Base-by-base conservation (phyloP, 1,139 yeast species). In the Pichia sp. region DNA sequence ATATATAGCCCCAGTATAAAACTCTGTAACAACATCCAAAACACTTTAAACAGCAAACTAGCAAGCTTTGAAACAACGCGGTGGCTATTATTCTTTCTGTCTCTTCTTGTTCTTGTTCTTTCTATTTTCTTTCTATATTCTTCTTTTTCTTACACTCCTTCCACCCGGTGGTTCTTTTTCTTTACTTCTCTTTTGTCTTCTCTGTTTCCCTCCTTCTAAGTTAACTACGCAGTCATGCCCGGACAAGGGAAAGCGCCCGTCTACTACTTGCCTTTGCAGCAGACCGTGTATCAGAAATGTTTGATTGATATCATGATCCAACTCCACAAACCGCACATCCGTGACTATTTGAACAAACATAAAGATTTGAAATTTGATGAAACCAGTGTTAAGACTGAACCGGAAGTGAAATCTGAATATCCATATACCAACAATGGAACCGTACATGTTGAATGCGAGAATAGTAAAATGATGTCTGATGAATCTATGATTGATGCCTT, bases 211-310 rank as follows among this genome's bases (percentile, higher is more conserved):
- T n/a, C n/a, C n/a, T n/a, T n/a, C n/a, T n/a, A 29, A n/a, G 19
- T 11, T 6, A n/a, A 29, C 15, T n/a, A n/a, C n/a, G n/a, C n/a
- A n/a, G n/a, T n/a, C 13, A 29, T 29, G 32, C 19, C 23, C 7
- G 22, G 14, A 16, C 22, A 22, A n/a, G 30, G 31, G 14, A 32
- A 40, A 21, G 51, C 50, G 19, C 50, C 63, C 9, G 65, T 75
- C 1, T 72, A 66, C 51, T 69, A 71, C 50, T 57, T 81, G 15
- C 86, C 88, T 2, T 69, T 80, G 0, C 65, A 69, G 2, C 64
- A 77, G 37, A 72, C 85, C 0, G 56, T 66, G 3, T 60, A 79
- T 11, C 91, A 82, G 53, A 63, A 60, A 36, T 82, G 78, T 46
- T 56, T 80, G 37, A 60, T 68, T 14, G 84, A 78, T 47, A 62